These are phyloP conservation scores for Uronychia setigera DNA, from an alignment of 73 alveolate species.

Conservation along the genomic window DNA sequence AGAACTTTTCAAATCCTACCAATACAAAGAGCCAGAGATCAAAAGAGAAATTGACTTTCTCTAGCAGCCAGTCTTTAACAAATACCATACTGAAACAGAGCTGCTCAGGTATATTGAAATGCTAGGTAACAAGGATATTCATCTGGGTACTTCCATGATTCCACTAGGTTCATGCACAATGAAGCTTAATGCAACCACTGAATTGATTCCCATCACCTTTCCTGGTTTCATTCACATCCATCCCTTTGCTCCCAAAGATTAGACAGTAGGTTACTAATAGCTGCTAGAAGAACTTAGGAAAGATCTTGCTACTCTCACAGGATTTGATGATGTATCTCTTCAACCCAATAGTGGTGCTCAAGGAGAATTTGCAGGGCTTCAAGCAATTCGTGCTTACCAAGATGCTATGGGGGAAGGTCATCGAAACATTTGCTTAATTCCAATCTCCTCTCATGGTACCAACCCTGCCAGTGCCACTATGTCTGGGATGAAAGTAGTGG, in stretches of 20 bases:
- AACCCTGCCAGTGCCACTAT: constrained; percentile 95
- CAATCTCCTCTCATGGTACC: constrained; percentile 96
- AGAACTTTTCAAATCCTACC: constrained; percentile 1
- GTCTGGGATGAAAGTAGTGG: constrained; percentile 79
- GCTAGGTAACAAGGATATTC: constrained; percentile 77
- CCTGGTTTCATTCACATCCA: constrained; percentile 85
- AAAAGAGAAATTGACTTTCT: constrained; percentile 50
- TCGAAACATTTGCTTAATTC: constrained; percentile 92
- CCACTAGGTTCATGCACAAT: constrained; percentile 96
- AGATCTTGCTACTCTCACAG: constrained; percentile 68
- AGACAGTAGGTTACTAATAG: constrained; percentile 83
- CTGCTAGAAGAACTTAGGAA: constrained; percentile 72
- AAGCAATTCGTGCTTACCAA: constrained; percentile 84
- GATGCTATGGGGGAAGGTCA: constrained; percentile 72
- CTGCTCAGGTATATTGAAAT: constrained; percentile 90
- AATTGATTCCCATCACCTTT: constrained; percentile 91
- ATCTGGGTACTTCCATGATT: constrained; percentile 81
- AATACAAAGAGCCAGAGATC: constrained; percentile 19
- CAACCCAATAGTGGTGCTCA: constrained; percentile 93
- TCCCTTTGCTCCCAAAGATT: constrained; percentile 89
- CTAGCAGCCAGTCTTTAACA: constrained; percentile 79
- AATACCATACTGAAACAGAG: constrained; percentile 82
- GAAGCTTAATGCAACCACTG: constrained; percentile 91
- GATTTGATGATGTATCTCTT: constrained; percentile 86
- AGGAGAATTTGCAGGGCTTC: constrained; percentile 95